phyloP scores from a whole-genome alignment of 805 yeast genomes.

The Ogataea philodendri region DNA sequence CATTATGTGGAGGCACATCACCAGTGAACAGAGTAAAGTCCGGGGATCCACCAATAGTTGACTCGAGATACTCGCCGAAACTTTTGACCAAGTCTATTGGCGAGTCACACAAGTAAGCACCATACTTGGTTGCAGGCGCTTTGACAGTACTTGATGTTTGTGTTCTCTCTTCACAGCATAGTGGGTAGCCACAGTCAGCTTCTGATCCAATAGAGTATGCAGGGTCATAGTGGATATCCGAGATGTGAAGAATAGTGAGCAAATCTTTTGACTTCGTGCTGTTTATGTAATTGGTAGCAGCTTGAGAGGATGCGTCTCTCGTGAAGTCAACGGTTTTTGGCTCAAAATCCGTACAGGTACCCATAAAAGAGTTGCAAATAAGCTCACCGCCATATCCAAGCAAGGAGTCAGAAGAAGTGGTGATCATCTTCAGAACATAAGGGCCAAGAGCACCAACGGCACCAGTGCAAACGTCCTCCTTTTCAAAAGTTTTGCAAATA shows the following conservation, averaged over 20 bases:
- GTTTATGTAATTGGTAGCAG: background rate
- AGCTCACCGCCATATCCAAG: conserved; percentile 2
- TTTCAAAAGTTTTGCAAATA: conserved; percentile 1
- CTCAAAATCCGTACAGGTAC: conserved; percentile 5
- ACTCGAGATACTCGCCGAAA: conserved; percentile 2
- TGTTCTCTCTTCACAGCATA: conserved; percentile 4
- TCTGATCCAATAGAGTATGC: conserved; percentile 1
- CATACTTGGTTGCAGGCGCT: conserved; percentile 2
- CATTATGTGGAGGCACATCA: conserved; percentile 4
- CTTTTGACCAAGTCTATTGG: conserved; percentile 3
- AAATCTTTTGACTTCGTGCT: background rate
- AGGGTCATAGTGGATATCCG: conserved; percentile 5
- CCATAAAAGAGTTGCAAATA: conserved; percentile 1
- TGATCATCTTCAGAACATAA: conserved; percentile 1
- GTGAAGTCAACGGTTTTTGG: conserved; percentile 2
- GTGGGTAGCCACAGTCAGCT: conserved; percentile 4
- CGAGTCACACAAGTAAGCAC: conserved; percentile 1
- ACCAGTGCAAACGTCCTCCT: conserved; percentile 2
- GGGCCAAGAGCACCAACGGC: conserved; percentile 1
- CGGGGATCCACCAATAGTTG: conserved; percentile 2
- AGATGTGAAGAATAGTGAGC: conserved; percentile 1
- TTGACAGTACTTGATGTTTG: conserved; percentile 1
- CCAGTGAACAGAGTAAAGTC: conserved; percentile 3
- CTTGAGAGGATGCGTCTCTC: background rate
- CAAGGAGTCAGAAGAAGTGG: conserved; percentile 1